Evolutionary conservation across 2,329 filamentous ascomycete genomes (phyloP), one percentile per base, ranked within the genome.

Genomic region (Colletotrichum acutatum): DNA sequence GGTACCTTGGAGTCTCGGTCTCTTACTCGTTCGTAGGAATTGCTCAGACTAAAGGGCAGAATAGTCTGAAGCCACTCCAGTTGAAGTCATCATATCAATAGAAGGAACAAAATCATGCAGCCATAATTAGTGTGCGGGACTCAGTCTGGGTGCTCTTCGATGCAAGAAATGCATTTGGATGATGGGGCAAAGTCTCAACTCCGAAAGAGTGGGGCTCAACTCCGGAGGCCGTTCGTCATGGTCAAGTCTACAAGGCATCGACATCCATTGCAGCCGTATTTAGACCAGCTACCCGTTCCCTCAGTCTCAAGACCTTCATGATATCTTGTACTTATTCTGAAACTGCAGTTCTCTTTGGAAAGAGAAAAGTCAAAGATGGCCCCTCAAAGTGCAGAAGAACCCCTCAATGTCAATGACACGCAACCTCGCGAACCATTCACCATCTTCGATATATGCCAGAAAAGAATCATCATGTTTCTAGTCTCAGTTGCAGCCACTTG

Each of bases 401-500:
- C 53, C 24, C 58, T 59, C 52, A 66, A 19, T 26, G 2, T 2
- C 12, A 32, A 37, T 5, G 1, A 30, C 26, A 5, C 26, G 5
- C 32, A 60, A 8, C 58, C 72, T 0, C 73, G 75, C 54, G 78
- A 79, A 54, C 86, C 85, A 0, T 86, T 85, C 74, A 89, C 82
- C 75, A 86, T 89, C 28, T 89, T 89, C 30, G 86, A 88, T 75
- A 82, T 79, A 42, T 78, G 82, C 5, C 87, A 89, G 76, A 87
- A 86, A 72, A 80, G 81, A 3, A 24, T 89, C 0, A 86, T 89
- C 30, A 80, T 89, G 0, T 70, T 82, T 3, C 78, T 88, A 7
- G 84, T 86, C 7, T 87, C 87, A 0, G 83, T 83, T 9, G 87
- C 87, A 1, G 86, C 87, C 28, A 89, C 87, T 1, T 89, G 85